Conservation (phyloP, 2,329 filamentous ascomycete genomes). For the Beauveria sp. region DNA sequence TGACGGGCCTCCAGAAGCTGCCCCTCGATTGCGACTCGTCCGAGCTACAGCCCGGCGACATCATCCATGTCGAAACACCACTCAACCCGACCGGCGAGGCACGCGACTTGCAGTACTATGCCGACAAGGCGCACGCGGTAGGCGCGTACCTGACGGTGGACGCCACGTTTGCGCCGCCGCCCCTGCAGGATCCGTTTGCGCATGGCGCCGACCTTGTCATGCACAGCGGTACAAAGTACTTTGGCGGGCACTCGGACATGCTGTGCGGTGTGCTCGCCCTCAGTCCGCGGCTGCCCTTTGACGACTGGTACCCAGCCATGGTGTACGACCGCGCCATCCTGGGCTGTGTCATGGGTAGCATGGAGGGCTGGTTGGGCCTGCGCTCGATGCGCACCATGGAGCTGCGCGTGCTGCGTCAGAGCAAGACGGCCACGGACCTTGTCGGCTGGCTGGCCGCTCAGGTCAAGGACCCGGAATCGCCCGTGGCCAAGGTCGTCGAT, state of each 20-base stretch:
- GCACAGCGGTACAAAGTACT: constrained; percentile 93
- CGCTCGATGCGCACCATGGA: constrained; percentile 80
- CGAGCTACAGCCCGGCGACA: constrained; percentile 66
- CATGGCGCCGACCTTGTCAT: constrained; percentile 80
- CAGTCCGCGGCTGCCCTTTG: constrained; percentile 31
- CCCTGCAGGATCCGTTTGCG: constrained; percentile 75
- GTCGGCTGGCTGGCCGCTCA: constrained; percentile 63
- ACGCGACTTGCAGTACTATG: constrained; percentile 63
- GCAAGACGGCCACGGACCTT: constrained; percentile 58
- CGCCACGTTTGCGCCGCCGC: constrained; percentile 86
- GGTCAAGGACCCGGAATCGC: constrained; percentile 29
- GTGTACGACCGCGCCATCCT: constrained; percentile 65
- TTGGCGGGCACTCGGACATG: constrained; percentile 92
- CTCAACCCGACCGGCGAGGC: constrained; percentile 86
- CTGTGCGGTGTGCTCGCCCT: constrained; percentile 78
- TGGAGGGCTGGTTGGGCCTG: constrained; percentile 90
- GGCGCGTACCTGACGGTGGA: constrained; percentile 80
- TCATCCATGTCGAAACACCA: constrained; percentile 89
- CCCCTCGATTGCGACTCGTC: constrained; percentile 60
- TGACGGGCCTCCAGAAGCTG: constrained; percentile 68
- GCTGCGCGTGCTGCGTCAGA: constrained; percentile 72
- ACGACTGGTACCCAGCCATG: constrained; percentile 54
- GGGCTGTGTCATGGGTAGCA: constrained; percentile 76
- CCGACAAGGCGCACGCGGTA: constrained; percentile 59
- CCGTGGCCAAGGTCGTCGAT: constrained; percentile 47